These are phyloP conservation scores for Neonectria punicea DNA, from an alignment of 2,329 filamentous ascomycete genomes.

Conservation along the genomic window DNA sequence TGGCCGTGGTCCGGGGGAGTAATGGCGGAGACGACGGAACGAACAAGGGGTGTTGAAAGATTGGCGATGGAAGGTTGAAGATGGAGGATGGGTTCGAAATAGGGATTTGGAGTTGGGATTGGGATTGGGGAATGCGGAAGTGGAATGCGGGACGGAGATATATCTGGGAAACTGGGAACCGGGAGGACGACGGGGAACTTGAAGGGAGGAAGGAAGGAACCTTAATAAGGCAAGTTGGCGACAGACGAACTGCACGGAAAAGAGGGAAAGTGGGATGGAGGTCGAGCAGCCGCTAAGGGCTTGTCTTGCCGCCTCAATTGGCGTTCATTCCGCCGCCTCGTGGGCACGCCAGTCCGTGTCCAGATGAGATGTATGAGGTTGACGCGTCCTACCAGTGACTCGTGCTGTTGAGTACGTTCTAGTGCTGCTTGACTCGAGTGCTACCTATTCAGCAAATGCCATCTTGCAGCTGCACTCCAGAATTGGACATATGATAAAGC, in stretches of 20 bases:
- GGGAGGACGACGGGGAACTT: not conserved
- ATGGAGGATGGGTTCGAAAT: not conserved
- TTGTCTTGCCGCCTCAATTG: slow-evolving; percentile 34
- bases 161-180: slow-evolving; percentile 7
- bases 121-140: slow-evolving; percentile 3
- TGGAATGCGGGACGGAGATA: not conserved
- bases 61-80: not conserved
- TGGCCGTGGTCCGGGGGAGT: not conserved
- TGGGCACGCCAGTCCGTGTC: slow-evolving; percentile 20
- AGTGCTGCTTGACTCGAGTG: slow-evolving; percentile 2
- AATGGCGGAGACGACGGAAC: not conserved
- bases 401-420: not conserved
- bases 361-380: slow-evolving; percentile 10
- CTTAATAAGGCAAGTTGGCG: slow-evolving; percentile 5
- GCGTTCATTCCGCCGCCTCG: slow-evolving; percentile 33
- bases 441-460: not conserved
- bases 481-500: not conserved
- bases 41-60: not conserved
- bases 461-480: not conserved
- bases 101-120: slow-evolving; percentile 9
- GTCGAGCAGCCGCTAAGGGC: slow-evolving; percentile 39
- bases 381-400: not conserved
- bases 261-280: slow-evolving; percentile 31
- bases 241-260: not conserved
- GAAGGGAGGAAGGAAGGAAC: not conserved